phyloP scores from a whole-genome alignment of 306 rosid species.

The Leucaena leucocephala region DNA sequence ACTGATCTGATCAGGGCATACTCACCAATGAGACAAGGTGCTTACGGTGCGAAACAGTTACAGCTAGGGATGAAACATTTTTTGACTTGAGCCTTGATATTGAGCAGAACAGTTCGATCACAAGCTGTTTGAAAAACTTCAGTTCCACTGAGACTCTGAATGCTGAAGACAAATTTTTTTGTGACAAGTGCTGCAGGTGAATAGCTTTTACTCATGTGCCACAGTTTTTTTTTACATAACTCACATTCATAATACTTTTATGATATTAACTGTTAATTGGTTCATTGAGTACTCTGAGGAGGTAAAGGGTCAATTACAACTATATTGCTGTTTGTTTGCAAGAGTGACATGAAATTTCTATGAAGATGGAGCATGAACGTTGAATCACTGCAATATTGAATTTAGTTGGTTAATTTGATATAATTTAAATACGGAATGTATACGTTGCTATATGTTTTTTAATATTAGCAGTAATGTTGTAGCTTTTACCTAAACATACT shows the following conservation, averaged over 20 bases:
- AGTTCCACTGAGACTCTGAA: slow-evolving; percentile 95
- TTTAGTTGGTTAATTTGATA: slow-evolving; percentile 15
- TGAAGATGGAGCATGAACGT: slow-evolving; percentile 18
- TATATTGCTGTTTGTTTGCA: not conserved
- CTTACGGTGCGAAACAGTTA: slow-evolving; percentile 87
- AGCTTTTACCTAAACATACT: not conserved
- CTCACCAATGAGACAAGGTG: slow-evolving; percentile 94
- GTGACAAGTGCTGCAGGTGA: slow-evolving; percentile 99
- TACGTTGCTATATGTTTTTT: slow-evolving; percentile 16
- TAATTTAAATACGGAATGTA: slow-evolving; percentile 14
- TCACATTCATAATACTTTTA: not conserved
- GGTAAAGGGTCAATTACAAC: slow-evolving; percentile 17
- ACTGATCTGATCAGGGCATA: slow-evolving; percentile 67
- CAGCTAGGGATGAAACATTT: slow-evolving; percentile 94
- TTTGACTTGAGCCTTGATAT: slow-evolving; percentile 96
- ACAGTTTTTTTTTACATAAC: not conserved
- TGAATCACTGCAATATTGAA: slow-evolving; percentile 14
- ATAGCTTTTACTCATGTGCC: slow-evolving; percentile 16
- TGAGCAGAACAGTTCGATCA: slow-evolving; percentile 95
- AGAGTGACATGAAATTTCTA: slow-evolving; percentile 3
- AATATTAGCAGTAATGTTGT: not conserved
- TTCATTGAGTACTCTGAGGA: slow-evolving; percentile 13
- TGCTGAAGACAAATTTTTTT: slow-evolving; percentile 96
- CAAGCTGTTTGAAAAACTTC: slow-evolving; percentile 98
- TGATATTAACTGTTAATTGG: slow-evolving; percentile 3